Evolutionary conservation across 495 filamentous ascomycete species (phyloP).

Genomic region (Neurospora intermedia): DNA sequence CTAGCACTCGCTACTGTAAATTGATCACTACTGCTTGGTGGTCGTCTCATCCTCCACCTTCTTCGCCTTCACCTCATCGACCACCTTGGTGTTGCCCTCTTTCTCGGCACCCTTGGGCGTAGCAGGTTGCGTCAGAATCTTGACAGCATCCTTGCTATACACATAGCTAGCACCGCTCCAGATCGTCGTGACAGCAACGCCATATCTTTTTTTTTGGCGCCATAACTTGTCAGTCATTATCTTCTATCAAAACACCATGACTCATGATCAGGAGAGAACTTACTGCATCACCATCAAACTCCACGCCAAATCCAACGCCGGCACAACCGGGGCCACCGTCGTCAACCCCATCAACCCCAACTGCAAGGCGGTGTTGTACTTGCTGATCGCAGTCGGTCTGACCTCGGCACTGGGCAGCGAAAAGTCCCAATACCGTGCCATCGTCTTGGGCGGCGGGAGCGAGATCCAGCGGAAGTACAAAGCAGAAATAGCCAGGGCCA

Average conservation of each 20-base stretch:
- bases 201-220: constrained; percentile 40
- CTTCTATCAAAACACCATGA: background rate
- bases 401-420: constrained; percentile 88
- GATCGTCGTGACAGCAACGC: constrained; percentile 70
- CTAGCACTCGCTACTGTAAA: background rate
- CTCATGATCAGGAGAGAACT: constrained; percentile 25
- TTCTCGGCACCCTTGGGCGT: background rate
- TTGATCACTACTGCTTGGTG: background rate
- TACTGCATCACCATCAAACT: constrained; percentile 61
- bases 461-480: constrained; percentile 94
- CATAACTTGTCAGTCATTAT: background rate
- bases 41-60: background rate
- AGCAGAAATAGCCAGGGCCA: constrained; percentile 75
- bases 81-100: background rate
- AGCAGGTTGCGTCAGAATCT: constrained; percentile 50
- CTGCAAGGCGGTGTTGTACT: constrained; percentile 79
- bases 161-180: constrained; percentile 81
- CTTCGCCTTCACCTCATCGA: background rate
- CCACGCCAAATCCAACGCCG: constrained; percentile 39
- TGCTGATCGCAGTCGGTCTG: constrained; percentile 80
- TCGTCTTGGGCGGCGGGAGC: constrained; percentile 84
- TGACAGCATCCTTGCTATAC: constrained; percentile 70
- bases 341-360: constrained; percentile 67
- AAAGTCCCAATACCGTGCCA: constrained; percentile 95
- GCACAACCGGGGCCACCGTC: constrained; percentile 60